Conservation (phyloP, 768 basidiomycete species). For the Strobilomyces confusus region DNA sequence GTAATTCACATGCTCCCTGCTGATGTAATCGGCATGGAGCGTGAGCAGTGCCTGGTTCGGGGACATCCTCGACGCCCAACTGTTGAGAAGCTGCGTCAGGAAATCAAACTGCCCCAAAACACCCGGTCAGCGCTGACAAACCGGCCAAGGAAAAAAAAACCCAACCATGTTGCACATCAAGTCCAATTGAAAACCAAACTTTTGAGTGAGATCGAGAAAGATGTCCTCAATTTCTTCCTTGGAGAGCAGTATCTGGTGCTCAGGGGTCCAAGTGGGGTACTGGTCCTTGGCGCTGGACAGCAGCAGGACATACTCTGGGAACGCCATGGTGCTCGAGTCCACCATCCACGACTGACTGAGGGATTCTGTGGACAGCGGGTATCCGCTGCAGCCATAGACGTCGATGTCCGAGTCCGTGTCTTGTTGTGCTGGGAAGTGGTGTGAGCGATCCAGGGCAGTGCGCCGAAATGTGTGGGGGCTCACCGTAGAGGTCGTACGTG, state of each 20-base stretch:
- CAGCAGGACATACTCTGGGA: constrained; percentile 55
- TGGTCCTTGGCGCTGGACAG: constrained; percentile 65
- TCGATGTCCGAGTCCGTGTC: constrained; percentile 84
- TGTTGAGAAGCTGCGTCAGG: constrained; percentile 95
- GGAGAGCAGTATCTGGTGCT: constrained; percentile 89
- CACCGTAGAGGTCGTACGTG: constrained; percentile 63
- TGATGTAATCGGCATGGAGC: constrained; percentile 99
- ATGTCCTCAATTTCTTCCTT: constrained; percentile 99
- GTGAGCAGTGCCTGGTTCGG: constrained; percentile 92
- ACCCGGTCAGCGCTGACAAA: constrained; percentile 7
- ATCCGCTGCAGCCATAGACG: constrained; percentile 65
- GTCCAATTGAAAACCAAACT: constrained; percentile 97
- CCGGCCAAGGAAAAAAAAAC: constrained; percentile 2
- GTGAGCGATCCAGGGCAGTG: constrained; percentile 7
- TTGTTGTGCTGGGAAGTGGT: constrained; percentile 49
- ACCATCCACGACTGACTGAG: constrained; percentile 60
- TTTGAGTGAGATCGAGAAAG: constrained; percentile 94
- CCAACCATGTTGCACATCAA: constrained; percentile 92
- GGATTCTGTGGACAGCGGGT: constrained; percentile 71
- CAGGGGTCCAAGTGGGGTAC: constrained; percentile 92
- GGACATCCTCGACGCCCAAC: constrained; percentile 94
- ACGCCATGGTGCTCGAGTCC: constrained; percentile 68
- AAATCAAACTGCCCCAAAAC: constrained; percentile 74
- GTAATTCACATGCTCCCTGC: constrained; percentile 97
- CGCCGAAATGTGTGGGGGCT: constrained; percentile 17